Conservation (phyloP, 1,139 yeast species). For the Candida sp. region DNA sequence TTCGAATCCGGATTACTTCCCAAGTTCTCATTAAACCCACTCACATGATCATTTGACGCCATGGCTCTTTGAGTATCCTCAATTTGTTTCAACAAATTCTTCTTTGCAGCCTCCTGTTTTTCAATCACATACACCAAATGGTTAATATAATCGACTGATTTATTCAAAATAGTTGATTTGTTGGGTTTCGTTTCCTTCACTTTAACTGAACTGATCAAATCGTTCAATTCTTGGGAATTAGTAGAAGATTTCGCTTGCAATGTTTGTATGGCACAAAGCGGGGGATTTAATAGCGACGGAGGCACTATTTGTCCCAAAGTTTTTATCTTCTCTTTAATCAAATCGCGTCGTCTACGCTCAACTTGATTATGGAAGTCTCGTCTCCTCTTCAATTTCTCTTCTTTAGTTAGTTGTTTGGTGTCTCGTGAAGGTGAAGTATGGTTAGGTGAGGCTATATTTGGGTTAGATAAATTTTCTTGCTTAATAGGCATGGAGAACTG, state of each 20-base stretch:
- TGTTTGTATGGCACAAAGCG: slow-evolving; percentile 44
- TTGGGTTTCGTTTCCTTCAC: slow-evolving; percentile 71
- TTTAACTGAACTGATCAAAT: slow-evolving; percentile 34
- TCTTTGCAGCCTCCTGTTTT: slow-evolving; percentile 28
- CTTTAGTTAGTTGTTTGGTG: slow-evolving; percentile 55
- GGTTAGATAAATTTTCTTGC: slow-evolving; percentile 20
- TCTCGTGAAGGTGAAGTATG: slow-evolving; percentile 4
- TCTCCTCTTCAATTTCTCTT: slow-evolving; percentile 65
- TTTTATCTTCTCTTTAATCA: slow-evolving; percentile 72
- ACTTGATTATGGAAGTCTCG: slow-evolving; percentile 82
- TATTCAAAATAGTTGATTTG: slow-evolving; percentile 64
- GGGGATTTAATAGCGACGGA: slow-evolving; percentile 58
- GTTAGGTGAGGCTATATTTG: slow-evolving; percentile 21
- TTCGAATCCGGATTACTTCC: not conserved
- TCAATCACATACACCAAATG: slow-evolving; percentile 47
- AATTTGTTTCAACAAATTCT: slow-evolving; percentile 9
- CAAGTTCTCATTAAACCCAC: not conserved
- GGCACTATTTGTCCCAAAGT: slow-evolving; percentile 72
- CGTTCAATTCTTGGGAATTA: slow-evolving; percentile 33
- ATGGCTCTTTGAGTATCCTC: not conserved
- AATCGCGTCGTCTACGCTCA: slow-evolving; percentile 73
- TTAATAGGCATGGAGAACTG: slow-evolving; percentile 13
- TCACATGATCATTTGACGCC: not conserved
- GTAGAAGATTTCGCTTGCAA: slow-evolving; percentile 34
- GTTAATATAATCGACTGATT: slow-evolving; percentile 65